Evolutionary conservation across 805 yeast species (phyloP).

Genomic region (Candida orba): DNA sequence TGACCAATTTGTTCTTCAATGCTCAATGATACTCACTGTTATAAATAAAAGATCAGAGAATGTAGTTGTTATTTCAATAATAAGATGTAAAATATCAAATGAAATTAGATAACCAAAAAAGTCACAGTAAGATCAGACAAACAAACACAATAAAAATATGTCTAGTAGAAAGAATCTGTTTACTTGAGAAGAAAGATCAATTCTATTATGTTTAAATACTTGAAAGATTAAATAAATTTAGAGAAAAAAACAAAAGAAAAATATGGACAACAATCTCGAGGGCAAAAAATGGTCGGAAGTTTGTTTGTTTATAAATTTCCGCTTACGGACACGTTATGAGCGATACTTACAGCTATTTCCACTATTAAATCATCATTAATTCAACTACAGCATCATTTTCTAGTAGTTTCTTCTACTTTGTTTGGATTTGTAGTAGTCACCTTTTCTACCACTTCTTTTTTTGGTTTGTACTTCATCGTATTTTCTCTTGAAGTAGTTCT

Average conservation of each 20-base stretch:
- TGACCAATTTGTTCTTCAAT: too few species aligned
- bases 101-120: too few species aligned
- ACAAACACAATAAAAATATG: too few species aligned
- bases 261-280: constrained; percentile 5
- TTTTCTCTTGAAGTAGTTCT: constrained; percentile 77
- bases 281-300: constrained; percentile 5
- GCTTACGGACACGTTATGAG: constrained; percentile 4
- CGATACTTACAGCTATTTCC: background rate
- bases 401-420: constrained; percentile 48
- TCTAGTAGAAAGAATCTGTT: too few species aligned
- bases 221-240: background rate
- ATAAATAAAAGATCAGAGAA: too few species aligned
- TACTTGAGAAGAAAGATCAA: too few species aligned
- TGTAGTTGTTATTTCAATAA: too few species aligned
- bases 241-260: constrained; percentile 9
- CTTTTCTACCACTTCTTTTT: constrained; percentile 57
- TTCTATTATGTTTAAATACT: background rate
- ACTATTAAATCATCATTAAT: background rate
- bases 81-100: too few species aligned
- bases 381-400: too few species aligned
- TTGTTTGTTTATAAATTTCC: constrained; percentile 9
- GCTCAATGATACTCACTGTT: too few species aligned
- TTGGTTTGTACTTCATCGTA: constrained; percentile 70
- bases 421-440: constrained; percentile 55
- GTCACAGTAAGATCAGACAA: too few species aligned